Evolutionary conservation across 768 basidiomycete species (phyloP).

Genomic region (Chiua virens): DNA sequence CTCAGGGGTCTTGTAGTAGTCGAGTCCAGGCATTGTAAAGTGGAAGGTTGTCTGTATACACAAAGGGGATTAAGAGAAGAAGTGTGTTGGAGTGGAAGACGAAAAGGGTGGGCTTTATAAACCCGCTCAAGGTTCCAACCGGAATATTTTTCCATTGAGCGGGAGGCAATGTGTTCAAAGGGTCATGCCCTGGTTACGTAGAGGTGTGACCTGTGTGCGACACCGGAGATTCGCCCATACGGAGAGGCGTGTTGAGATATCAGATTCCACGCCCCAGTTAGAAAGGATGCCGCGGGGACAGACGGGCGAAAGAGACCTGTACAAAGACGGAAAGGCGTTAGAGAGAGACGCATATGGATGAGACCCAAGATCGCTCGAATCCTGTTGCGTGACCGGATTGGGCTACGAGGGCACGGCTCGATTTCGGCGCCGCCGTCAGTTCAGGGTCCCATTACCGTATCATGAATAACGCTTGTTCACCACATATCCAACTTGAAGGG

Average conservation of each 20-base stretch:
- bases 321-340: conserved; percentile 12
- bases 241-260: conserved; percentile 1
- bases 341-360: conserved; percentile 5
- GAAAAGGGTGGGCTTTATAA: conserved; percentile 21
- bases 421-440: conserved; percentile 5
- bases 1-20: conserved; percentile 28
- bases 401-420: neutral
- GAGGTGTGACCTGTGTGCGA: conserved; percentile 7
- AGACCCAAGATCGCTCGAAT: conserved; percentile 1
- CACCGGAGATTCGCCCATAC: conserved; percentile 11
- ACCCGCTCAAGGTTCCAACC: conserved; percentile 3
- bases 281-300: conserved; percentile 22
- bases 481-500: neutral
- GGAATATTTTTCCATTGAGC: conserved; percentile 11
- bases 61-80: conserved; percentile 18
- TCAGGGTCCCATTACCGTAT: conserved; percentile 17
- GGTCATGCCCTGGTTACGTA: conserved; percentile 27
- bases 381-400: conserved; percentile 6
- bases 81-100: neutral
- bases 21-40: conserved; percentile 34
- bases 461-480: conserved; percentile 3
- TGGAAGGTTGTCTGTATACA: conserved; percentile 18
- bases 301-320: conserved; percentile 12
- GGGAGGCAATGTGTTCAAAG: conserved; percentile 15
- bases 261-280: conserved; percentile 6